These are phyloP conservation scores for Bipolaris gigantea DNA, from an alignment of 2,329 filamentous ascomycete genomes.

Conservation along the genomic window DNA sequence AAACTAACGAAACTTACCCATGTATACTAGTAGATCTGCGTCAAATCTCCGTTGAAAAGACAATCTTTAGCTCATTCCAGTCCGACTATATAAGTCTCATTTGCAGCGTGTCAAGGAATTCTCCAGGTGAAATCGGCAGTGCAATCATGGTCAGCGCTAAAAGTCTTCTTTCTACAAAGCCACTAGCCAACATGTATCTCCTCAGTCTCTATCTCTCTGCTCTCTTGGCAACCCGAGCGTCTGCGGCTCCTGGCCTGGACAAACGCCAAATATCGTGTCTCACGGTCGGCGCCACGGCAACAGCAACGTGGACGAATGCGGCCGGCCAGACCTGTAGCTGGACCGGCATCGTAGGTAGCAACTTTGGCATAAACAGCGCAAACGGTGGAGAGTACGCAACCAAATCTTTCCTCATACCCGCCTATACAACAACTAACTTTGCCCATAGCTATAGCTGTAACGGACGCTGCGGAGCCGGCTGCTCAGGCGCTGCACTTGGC, in stretches of 20 bases:
- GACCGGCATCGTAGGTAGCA: constrained; percentile 52
- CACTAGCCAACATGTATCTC: constrained; percentile 6
- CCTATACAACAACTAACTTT: constrained; percentile 3
- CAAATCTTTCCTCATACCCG: not conserved
- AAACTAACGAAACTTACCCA: no score
- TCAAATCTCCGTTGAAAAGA: not conserved
- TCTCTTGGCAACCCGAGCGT: not conserved
- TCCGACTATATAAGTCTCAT: not conserved
- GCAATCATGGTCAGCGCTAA: not conserved
- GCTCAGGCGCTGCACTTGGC: constrained; percentile 49
- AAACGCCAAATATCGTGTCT: constrained; percentile 46
- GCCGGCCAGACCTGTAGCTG: constrained; percentile 50
- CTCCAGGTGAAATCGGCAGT: not conserved
- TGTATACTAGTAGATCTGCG: not conserved
- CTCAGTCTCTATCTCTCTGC: constrained; percentile 4
- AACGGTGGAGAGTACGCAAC: constrained; percentile 52
- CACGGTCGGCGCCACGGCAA: constrained; percentile 47
- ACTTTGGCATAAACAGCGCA: constrained; percentile 50
- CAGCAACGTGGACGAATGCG: constrained; percentile 52
- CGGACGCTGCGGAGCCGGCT: constrained; percentile 54
- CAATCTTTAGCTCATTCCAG: not conserved
- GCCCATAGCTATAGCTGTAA: constrained; percentile 53
- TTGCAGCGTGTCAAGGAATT: not conserved
- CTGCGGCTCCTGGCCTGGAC: constrained; percentile 5
- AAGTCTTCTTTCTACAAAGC: not conserved